Percentiles rank a stretch among this genome's conserved stretches.
Conservation (phyloP, 164 flowering plant species). For the Vitis labrusca region DNA sequence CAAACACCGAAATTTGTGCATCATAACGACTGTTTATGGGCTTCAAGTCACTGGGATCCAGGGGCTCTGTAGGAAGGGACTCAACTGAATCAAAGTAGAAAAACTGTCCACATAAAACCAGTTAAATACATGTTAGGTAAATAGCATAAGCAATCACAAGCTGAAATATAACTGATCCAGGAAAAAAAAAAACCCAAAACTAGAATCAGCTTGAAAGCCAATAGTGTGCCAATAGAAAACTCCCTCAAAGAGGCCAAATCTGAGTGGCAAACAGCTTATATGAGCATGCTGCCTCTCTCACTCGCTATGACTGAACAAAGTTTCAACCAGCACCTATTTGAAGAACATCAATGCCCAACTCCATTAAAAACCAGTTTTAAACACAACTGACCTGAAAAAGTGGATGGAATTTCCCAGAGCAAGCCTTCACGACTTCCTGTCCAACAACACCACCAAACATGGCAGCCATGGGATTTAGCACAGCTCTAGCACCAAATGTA, state of each 20-base stretch:
- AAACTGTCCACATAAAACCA: constrained; percentile 38
- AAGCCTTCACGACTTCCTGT: constrained; percentile 89
- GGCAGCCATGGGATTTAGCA: constrained; percentile 93
- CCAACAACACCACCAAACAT: constrained; percentile 96
- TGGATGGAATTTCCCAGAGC: constrained; percentile 95
- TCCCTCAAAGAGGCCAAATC: too few relatives aligned
- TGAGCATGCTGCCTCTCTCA: too few relatives aligned
- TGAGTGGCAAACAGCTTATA: too few relatives aligned
- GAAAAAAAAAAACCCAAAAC: not conserved
- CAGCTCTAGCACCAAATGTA: constrained; percentile 86
- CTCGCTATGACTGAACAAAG: not conserved
- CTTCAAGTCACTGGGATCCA: constrained; percentile 57
- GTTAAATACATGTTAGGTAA: not conserved
- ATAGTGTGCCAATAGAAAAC: too few relatives aligned
- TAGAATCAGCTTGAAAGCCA: too few relatives aligned
- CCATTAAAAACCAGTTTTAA: not conserved
- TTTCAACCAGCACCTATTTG: too few relatives aligned
- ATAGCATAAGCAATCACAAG: not conserved
- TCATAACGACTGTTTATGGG: constrained; percentile 76
- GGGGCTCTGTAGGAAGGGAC: constrained; percentile 68
- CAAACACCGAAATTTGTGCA: constrained; percentile 91
- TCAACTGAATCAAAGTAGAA: constrained; percentile 86
- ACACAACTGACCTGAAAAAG: constrained; percentile 60
- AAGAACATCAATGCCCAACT: not conserved
- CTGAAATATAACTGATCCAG: too few relatives aligned